These are phyloP conservation scores for Helotiales sp. DNA, from an alignment of 2,329 filamentous ascomycete genomes.

Conservation along the genomic window DNA sequence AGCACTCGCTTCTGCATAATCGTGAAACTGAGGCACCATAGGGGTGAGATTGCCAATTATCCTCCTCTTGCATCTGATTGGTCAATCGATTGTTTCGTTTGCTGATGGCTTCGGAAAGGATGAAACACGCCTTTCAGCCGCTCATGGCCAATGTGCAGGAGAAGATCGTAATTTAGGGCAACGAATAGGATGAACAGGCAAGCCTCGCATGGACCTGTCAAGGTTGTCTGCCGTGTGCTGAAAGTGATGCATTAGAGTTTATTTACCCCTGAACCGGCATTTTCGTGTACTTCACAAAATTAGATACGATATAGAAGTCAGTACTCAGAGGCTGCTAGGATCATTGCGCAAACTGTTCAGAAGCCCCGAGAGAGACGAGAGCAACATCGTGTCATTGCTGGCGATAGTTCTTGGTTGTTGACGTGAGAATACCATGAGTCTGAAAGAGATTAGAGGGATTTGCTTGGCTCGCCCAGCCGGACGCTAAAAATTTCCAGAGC, in stretches of 20 bases:
- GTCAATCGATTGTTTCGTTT: neutral
- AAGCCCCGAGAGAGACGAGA: neutral
- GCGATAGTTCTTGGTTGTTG: no score
- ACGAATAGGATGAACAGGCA: neutral
- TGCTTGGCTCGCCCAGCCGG: no score
- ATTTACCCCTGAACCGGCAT: neutral
- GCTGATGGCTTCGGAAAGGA: constrained; percentile 4
- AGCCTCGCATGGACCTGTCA: neutral
- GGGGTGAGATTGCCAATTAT: neutral
- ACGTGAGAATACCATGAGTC: no score
- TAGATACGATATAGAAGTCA: neutral
- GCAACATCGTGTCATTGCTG: no score
- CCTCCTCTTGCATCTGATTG: neutral
- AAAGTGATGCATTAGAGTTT: neutral
- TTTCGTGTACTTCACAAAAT: neutral
- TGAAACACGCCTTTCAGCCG: constrained; percentile 5
- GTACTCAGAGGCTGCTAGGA: neutral
- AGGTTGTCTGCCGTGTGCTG: neutral
- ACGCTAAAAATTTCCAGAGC: no score
- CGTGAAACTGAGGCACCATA: constrained; percentile 5
- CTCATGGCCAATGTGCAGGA: neutral
- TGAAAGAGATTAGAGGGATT: no score
- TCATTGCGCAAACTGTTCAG: neutral
- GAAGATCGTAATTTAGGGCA: neutral
- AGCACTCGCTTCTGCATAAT: constrained; percentile 1